These are phyloP conservation scores for Solanum rostratum DNA, from an alignment of 257 asterid genomes.

Conservation along the genomic window DNA sequence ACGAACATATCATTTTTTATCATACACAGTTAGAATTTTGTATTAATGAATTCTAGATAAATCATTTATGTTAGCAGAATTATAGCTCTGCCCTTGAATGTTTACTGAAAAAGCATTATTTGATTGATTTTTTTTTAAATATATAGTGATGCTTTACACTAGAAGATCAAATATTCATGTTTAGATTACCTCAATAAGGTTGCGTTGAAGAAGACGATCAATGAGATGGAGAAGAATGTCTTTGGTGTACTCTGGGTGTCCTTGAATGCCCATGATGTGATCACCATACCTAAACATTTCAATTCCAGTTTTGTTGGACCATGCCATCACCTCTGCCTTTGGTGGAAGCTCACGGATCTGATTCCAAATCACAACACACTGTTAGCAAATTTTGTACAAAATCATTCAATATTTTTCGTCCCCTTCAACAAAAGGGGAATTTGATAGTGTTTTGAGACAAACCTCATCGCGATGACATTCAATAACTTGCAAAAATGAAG, in stretches of 20 bases:
- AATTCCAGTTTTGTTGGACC: slow-evolving; percentile 62
- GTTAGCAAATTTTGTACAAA: not conserved
- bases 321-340: slow-evolving; percentile 64
- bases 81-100: not conserved
- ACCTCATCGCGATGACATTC: slow-evolving; percentile 96
- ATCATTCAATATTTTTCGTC: not conserved
- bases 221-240: slow-evolving; percentile 66
- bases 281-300: slow-evolving; percentile 75
- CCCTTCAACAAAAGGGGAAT: not conserved
- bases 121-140: not conserved
- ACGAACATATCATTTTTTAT: not conserved
- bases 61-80: not conserved
- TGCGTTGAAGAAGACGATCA: slow-evolving; percentile 45
- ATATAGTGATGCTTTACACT: not conserved
- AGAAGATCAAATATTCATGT: not conserved
- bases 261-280: slow-evolving; percentile 89
- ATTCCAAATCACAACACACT: not conserved
- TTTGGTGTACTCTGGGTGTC: slow-evolving; percentile 88
- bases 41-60: too few species aligned
- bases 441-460: not conserved
- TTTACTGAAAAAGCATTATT: not conserved
- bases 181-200: slow-evolving; percentile 35
- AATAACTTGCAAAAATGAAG: slow-evolving; percentile 44
- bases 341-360: slow-evolving; percentile 72
- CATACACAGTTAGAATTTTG: not conserved